Evolutionary conservation across 306 rosid species (phyloP).

Genomic region (Sicyos edulis): DNA sequence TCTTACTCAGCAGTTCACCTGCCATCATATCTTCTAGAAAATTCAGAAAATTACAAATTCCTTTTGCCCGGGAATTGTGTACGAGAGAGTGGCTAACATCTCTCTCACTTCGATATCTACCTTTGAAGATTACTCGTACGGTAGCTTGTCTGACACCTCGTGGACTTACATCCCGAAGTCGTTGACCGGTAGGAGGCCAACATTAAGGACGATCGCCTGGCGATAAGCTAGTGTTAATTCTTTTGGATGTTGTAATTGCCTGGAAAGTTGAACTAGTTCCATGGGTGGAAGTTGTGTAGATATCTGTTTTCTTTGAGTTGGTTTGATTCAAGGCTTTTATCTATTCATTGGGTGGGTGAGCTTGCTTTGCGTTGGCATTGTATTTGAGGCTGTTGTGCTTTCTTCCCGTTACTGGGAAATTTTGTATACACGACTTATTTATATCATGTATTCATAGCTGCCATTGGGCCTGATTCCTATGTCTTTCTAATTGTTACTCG

Average conservation of each 20-base stretch:
- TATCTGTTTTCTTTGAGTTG: constrained; percentile 37
- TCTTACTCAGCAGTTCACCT: constrained; percentile 94
- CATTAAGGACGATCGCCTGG: not conserved
- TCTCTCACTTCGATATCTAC: not conserved
- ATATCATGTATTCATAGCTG: constrained; percentile 21
- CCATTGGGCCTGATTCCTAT: not conserved
- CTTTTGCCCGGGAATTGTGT: constrained; percentile 86
- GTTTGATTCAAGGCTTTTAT: constrained; percentile 37
- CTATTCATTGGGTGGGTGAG: constrained; percentile 25
- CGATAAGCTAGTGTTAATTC: constrained; percentile 31
- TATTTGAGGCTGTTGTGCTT: constrained; percentile 21
- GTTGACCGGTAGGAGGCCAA: not conserved
- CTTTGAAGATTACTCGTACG: constrained; percentile 4
- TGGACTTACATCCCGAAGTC: constrained; percentile 8
- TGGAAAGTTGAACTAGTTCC: constrained; percentile 41
- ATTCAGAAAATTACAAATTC: constrained; percentile 66
- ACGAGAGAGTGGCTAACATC: constrained; percentile 41
- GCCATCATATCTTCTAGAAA: constrained; percentile 82
- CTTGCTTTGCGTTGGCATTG: constrained; percentile 17
- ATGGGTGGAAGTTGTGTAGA: constrained; percentile 56
- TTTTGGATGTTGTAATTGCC: constrained; percentile 43
- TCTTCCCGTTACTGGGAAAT: constrained; percentile 14
- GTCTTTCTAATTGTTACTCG: not conserved
- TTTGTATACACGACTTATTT: constrained; percentile 15
- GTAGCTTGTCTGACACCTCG: constrained; percentile 10